Conservation (phyloP, 2,329 filamentous ascomycete species). For the Raffaelea arxii region DNA sequence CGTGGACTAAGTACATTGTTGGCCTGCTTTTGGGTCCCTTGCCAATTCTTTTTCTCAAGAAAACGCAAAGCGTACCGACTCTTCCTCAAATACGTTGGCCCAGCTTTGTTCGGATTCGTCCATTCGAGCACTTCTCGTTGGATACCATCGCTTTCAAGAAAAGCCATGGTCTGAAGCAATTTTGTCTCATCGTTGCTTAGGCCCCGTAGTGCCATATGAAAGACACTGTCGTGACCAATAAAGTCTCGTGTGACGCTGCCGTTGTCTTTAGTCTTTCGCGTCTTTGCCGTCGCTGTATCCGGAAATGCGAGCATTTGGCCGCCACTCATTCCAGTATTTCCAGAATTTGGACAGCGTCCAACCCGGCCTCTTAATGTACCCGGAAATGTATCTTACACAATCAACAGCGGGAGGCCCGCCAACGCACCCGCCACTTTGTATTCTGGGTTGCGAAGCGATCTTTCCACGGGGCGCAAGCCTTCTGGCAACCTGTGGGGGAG, state of each 20-base stretch:
- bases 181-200: slow-evolving; percentile 10
- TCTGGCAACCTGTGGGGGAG: slow-evolving; percentile 9
- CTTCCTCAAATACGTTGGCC: slow-evolving; percentile 6
- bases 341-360: slow-evolving; percentile 11
- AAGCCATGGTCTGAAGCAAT: slow-evolving; percentile 11
- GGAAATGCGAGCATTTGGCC: neutral
- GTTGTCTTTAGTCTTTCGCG: neutral
- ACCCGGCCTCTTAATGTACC: slow-evolving; percentile 10
- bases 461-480: slow-evolving; percentile 7
- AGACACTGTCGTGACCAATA: slow-evolving; percentile 4
- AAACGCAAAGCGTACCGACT: too few relatives aligned
- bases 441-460: slow-evolving; percentile 8
- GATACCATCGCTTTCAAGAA: slow-evolving; percentile 11
- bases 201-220: slow-evolving; percentile 7
- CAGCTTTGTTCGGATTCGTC: slow-evolving; percentile 4
- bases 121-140: slow-evolving; percentile 11
- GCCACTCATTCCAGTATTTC: slow-evolving; percentile 13
- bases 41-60: too few relatives aligned
- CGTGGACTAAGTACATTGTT: neutral
- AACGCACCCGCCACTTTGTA: slow-evolving; percentile 10
- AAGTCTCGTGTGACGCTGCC: neutral
- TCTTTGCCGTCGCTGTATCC: neutral
- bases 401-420: slow-evolving; percentile 10
- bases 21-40: too few relatives aligned
- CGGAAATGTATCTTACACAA: slow-evolving; percentile 11